These are phyloP conservation scores for Fragilariopsis cylindrus DNA, from an alignment of 108 stramenopile species.

Conservation along the genomic window DNA sequence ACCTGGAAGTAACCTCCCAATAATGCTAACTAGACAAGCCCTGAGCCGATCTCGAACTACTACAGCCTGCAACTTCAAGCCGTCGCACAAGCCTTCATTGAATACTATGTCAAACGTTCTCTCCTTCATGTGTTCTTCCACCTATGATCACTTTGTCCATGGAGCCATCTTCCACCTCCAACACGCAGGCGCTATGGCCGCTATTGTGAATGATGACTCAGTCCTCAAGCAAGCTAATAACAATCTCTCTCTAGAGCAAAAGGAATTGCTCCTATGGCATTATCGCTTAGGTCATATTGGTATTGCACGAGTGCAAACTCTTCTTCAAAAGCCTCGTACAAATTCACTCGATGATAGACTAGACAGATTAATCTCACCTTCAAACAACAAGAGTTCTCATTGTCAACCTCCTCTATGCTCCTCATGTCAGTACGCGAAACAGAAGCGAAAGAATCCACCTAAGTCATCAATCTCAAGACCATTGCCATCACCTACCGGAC, in stretches of 20 bases:
- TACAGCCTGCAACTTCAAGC: not conserved
- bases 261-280: constrained; percentile 47
- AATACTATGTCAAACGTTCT: not conserved
- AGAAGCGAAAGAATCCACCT: not conserved
- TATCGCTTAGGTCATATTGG: constrained; percentile 27
- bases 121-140: not conserved
- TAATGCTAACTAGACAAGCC: not conserved
- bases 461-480: not conserved
- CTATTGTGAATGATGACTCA: not conserved
- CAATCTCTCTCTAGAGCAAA: constrained; percentile 44
- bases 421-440: constrained; percentile 30
- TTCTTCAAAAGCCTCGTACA: not conserved
- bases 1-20: not conserved
- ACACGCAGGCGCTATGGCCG: not conserved
- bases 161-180: not conserved
- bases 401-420: no score
- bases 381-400: no score
- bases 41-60: not conserved
- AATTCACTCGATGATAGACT: no score
- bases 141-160: not conserved
- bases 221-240: constrained; percentile 21
- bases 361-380: no score
- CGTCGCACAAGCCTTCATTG: not conserved
- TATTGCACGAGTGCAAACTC: not conserved
- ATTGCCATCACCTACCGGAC: not conserved